Percentiles rank a stretch among this genome's conserved stretches.
Evolutionary conservation across 164 flowering plant species (phyloP).

Genomic region (Magnolia kwangsiensis): DNA sequence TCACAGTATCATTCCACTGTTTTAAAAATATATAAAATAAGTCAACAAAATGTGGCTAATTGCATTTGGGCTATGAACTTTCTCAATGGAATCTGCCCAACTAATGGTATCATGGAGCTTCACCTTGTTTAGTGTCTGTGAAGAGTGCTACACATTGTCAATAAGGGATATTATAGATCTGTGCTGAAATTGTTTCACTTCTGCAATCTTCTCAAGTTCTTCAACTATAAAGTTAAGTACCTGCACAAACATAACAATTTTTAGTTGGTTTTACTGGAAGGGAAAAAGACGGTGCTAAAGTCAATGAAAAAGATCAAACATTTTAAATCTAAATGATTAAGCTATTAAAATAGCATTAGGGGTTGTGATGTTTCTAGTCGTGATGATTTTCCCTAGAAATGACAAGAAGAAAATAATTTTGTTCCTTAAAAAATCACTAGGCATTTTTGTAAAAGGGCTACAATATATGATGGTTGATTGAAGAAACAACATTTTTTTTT

Average conservation of each 20-base stretch:
- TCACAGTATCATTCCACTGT: no score
- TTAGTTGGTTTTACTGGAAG: neutral
- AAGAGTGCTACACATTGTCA: slow-evolving; percentile 89
- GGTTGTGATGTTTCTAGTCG: no score
- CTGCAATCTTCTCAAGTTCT: slow-evolving; percentile 91
- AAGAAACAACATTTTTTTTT: neutral
- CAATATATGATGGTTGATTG: neutral
- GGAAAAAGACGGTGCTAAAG: neutral
- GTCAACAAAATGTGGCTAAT: no score
- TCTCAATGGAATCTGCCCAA: no score
- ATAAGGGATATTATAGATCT: slow-evolving; percentile 92
- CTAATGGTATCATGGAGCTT: no score
- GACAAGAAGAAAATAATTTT: no score
- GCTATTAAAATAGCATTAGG: neutral
- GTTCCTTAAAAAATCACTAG: neutral
- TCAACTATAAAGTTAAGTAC: slow-evolving; percentile 90
- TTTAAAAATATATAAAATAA: no score
- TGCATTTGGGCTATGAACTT: no score
- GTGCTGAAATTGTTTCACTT: slow-evolving; percentile 73
- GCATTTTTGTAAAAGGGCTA: neutral
- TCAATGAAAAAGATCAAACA: neutral
- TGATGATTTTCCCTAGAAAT: neutral
- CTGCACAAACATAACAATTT: slow-evolving; percentile 31
- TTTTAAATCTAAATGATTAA: neutral
- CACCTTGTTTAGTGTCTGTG: slow-evolving; percentile 63